phyloP scores from a whole-genome alignment of 495 filamentous ascomycete genomes.

The Tuber indicum region DNA sequence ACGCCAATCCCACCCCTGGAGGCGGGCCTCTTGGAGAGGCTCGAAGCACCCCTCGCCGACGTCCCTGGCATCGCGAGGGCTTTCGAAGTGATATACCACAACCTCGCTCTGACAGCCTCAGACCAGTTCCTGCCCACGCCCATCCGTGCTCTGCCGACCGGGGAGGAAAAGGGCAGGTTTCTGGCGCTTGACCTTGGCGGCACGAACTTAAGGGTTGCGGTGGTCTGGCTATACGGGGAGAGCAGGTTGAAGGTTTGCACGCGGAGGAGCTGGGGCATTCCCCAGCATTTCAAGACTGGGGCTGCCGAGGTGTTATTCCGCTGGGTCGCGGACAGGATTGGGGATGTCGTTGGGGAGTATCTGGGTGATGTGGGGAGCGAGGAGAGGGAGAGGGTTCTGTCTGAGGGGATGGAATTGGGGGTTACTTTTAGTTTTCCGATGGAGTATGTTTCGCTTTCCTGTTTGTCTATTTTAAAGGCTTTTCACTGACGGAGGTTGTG shows the following conservation, averaged over 20 bases:
- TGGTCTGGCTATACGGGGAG: constrained; percentile 61
- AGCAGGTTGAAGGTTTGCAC: constrained; percentile 24
- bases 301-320: constrained; percentile 67
- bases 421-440: constrained; percentile 86
- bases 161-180: constrained; percentile 56
- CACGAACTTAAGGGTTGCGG: constrained; percentile 71
- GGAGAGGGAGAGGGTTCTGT: constrained; percentile 46
- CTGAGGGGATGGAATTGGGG: constrained; percentile 62
- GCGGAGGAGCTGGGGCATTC: constrained; percentile 58
- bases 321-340: constrained; percentile 74
- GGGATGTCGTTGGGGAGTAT: constrained; percentile 59
- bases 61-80: constrained; percentile 57
- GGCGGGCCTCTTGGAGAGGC: constrained; percentile 20
- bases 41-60: constrained; percentile 38
- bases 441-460: constrained; percentile 50
- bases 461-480: constrained; percentile 3
- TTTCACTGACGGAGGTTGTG: constrained; percentile 17
- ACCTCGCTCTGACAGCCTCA: constrained; percentile 58
- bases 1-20: neutral
- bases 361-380: constrained; percentile 43
- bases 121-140: constrained; percentile 75
- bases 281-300: constrained; percentile 69
- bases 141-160: constrained; percentile 62
- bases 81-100: constrained; percentile 55
- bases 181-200: constrained; percentile 61